Evolutionary conservation across 2,329 filamentous ascomycete genomes (phyloP).

Genomic region (Fusarium liriodendri): DNA sequence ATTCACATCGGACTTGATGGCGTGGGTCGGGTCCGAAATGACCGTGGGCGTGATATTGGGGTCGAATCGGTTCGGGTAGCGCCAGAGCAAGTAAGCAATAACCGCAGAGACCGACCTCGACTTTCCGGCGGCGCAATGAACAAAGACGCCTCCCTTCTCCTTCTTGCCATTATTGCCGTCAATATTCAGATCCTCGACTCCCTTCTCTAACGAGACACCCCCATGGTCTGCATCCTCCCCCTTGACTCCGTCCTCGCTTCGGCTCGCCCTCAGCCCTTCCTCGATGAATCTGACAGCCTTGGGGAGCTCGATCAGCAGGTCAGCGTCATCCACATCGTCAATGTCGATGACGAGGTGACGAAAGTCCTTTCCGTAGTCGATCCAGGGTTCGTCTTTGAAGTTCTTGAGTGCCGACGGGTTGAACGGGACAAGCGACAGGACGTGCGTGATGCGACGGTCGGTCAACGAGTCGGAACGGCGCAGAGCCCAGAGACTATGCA

Average conservation of each 20-base stretch:
- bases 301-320: conserved; percentile 85
- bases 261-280: conserved; percentile 65
- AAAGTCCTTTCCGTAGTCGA: conserved; percentile 67
- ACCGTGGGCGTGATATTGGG: conserved; percentile 49
- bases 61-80: conserved; percentile 66
- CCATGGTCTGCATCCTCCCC: conserved; percentile 26
- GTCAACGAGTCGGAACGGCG: conserved; percentile 76
- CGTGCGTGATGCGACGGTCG: conserved; percentile 84
- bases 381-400: conserved; percentile 61
- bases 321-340: conserved; percentile 90
- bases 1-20: conserved; percentile 15
- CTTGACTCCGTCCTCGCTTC: conserved; percentile 9
- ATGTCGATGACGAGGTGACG: conserved; percentile 84
- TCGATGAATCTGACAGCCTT: conserved; percentile 86
- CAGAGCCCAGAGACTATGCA: conserved; percentile 77
- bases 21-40: conserved; percentile 31
- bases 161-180: conserved; percentile 20
- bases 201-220: conserved; percentile 36
- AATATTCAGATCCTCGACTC: conserved; percentile 26
- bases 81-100: conserved; percentile 86
- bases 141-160: conserved; percentile 60
- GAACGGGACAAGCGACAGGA: conserved; percentile 83
- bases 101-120: conserved; percentile 89
- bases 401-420: conserved; percentile 51
- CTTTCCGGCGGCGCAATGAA: conserved; percentile 92